Conservation (phyloP, 768 basidiomycete species). For the Ramaria sp. region DNA sequence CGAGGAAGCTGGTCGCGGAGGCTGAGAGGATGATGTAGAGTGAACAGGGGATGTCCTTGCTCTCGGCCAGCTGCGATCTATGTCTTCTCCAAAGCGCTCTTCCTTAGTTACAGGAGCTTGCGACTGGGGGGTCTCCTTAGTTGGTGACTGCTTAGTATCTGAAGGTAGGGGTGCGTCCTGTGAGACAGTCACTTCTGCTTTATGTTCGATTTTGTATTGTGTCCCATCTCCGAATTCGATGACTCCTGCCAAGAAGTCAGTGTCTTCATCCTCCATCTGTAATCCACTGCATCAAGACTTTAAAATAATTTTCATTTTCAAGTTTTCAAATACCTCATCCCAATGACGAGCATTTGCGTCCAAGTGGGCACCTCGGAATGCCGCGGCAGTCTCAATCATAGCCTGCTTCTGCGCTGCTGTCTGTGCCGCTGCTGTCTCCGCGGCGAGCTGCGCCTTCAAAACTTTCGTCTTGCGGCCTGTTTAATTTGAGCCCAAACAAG, state of each 20-base stretch:
- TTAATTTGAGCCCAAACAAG: not conserved
- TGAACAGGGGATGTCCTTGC: slow-evolving; percentile 27
- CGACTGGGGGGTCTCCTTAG: slow-evolving; percentile 7
- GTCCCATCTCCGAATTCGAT: slow-evolving; percentile 96
- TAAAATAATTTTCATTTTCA: not conserved
- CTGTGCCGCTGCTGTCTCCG: slow-evolving; percentile 35
- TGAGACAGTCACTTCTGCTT: slow-evolving; percentile 9
- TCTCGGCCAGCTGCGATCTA: slow-evolving; percentile 94
- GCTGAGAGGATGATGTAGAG: slow-evolving; percentile 8
- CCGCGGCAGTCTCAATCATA: slow-evolving; percentile 75
- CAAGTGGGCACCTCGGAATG: slow-evolving; percentile 88
- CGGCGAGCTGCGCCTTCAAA: slow-evolving; percentile 31
- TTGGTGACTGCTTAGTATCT: slow-evolving; percentile 12
- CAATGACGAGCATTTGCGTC: slow-evolving; percentile 94
- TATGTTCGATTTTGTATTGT: slow-evolving; percentile 71
- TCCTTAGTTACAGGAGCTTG: slow-evolving; percentile 61
- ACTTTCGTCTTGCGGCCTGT: slow-evolving; percentile 16
- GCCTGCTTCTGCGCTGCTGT: slow-evolving; percentile 44
- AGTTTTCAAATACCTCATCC: slow-evolving; percentile 70
- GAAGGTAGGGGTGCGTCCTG: slow-evolving; percentile 3
- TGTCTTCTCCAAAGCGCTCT: slow-evolving; percentile 88
- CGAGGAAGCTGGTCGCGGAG: slow-evolving; percentile 29
- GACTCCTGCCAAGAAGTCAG: slow-evolving; percentile 77
- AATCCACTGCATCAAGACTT: not conserved
- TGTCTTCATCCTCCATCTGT: slow-evolving; percentile 87